Evolutionary conservation across 1,139 yeast genomes (phyloP), one percentile per base, ranked within the genome.

Genomic region (Kurtzmaniella quercitrusa): DNA sequence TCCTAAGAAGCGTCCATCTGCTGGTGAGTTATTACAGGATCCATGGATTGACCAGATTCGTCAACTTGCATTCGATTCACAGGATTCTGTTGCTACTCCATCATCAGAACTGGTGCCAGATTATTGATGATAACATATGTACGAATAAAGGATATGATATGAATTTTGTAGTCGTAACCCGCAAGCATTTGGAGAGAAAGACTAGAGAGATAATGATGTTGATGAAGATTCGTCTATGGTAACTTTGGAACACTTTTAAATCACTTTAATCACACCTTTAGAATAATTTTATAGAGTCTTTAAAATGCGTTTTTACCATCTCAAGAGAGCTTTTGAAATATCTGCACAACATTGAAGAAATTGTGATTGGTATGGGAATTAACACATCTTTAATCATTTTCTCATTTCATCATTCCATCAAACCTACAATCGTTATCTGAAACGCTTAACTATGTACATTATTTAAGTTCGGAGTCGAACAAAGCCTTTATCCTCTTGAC

Each of bases 1-100:
- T 59, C 96, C 98, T 2, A 70, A 70, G 39, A 76, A 78, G 57
- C 76, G 98, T 50, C 83, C 91, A 1, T 76, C 87, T 35, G 97
- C 98, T 0, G 84, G 82, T 40, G 97, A 89, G 54, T 70, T 93
- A 42, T 67, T 93, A 54, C 79, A 78, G 48, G 96, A 93, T 61
- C 96, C 96, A 2, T 93, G 98, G 98, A 82, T 85, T 48, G 77
- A 80, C 39, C 78, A 81, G 21, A 85, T 86, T 44, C 68, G 91
- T 52, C 80, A 79, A 51, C 77, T 81, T 45, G 91, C 94, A 1
- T 83, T 84, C 60, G 85, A 73, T 1, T 56, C 66, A 2, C 52
- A 63, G 15, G 74, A 68, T 17, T 59, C 59, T 18, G 62, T 62
- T 1, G 62, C 63, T 39, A 69, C 77, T 2, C 76, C 77, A 9